Evolutionary conservation across 164 flowering plant species (phyloP).

Genomic region (Akebia trifoliata): DNA sequence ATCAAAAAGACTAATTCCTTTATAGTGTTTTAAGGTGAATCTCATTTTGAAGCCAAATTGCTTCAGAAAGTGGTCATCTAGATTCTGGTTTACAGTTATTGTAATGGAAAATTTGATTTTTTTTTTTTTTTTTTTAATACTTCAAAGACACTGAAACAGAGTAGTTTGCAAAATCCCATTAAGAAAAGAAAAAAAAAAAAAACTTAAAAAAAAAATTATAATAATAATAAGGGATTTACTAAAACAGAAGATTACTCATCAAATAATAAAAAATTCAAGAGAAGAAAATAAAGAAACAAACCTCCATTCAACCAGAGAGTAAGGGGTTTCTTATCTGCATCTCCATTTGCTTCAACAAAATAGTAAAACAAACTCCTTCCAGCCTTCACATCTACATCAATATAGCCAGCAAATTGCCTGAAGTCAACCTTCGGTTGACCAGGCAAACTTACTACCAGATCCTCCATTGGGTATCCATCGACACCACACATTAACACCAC

Average conservation of each 20-base stretch:
- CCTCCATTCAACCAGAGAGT: constrained; percentile 99
- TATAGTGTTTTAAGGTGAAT: too few relatives aligned
- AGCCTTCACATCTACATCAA: constrained; percentile 67
- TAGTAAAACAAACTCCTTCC: constrained; percentile 94
- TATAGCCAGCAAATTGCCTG: constrained; percentile 83
- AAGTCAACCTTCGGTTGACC: constrained; percentile 82
- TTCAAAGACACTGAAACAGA: not conserved
- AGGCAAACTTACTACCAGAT: constrained; percentile 70
- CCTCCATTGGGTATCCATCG: constrained; percentile 58
- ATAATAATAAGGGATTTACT: too few relatives aligned
- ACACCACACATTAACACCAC: constrained; percentile 23
- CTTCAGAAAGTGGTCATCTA: too few relatives aligned
- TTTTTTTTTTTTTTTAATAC: too few relatives aligned
- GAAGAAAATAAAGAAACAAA: constrained; percentile 12
- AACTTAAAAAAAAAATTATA: too few relatives aligned
- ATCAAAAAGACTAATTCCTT: too few relatives aligned
- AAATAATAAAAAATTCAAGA: too few relatives aligned
- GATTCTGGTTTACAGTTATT: not conserved
- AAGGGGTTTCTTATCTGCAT: constrained; percentile 59
- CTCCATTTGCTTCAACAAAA: constrained; percentile 75
- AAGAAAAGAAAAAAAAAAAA: too few relatives aligned
- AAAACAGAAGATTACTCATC: too few relatives aligned
- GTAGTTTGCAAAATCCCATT: not conserved
- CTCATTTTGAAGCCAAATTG: too few relatives aligned
- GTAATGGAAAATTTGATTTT: not conserved